Evolutionary conservation across 2,329 filamentous ascomycete genomes (phyloP).

Genomic region (Tolypocladium paradoxum): DNA sequence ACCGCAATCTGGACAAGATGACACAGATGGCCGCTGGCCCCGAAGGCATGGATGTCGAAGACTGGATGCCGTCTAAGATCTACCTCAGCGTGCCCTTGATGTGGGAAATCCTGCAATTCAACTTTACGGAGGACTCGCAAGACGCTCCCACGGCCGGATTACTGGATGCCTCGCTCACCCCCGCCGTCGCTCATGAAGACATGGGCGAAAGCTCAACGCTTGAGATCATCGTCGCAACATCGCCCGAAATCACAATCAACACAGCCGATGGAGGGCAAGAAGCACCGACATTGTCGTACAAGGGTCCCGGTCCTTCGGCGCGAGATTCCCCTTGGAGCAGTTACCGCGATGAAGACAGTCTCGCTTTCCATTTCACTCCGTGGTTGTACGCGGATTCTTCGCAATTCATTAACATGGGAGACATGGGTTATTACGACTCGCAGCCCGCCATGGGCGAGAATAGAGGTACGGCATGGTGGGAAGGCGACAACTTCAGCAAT

Average conservation of each 20-base stretch:
- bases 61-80: conserved; percentile 42
- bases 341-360: conserved; percentile 21
- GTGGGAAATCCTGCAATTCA: conserved; percentile 42
- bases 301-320: conserved; percentile 12
- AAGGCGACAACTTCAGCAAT: conserved; percentile 26
- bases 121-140: conserved; percentile 25
- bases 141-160: conserved; percentile 26
- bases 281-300: conserved; percentile 30
- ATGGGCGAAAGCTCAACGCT: conserved; percentile 26
- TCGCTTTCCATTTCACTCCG: conserved; percentile 30
- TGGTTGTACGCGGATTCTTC: conserved; percentile 32
- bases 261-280: conserved; percentile 40
- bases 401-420: conserved; percentile 26
- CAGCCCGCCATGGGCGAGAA: conserved; percentile 12
- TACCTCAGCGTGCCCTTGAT: conserved; percentile 40
- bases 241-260: conserved; percentile 39
- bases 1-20: conserved; percentile 36
- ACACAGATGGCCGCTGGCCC: conserved; percentile 37
- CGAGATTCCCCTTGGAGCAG: conserved; percentile 12
- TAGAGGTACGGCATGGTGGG: conserved; percentile 27
- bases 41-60: conserved; percentile 34
- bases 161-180: conserved; percentile 30
- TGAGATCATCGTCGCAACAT: conserved; percentile 40
- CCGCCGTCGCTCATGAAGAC: conserved; percentile 17
- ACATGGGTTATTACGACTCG: conserved; percentile 21